Conservation (phyloP, 306 rosid genomes). For the Gastrolobium bilobum region DNA sequence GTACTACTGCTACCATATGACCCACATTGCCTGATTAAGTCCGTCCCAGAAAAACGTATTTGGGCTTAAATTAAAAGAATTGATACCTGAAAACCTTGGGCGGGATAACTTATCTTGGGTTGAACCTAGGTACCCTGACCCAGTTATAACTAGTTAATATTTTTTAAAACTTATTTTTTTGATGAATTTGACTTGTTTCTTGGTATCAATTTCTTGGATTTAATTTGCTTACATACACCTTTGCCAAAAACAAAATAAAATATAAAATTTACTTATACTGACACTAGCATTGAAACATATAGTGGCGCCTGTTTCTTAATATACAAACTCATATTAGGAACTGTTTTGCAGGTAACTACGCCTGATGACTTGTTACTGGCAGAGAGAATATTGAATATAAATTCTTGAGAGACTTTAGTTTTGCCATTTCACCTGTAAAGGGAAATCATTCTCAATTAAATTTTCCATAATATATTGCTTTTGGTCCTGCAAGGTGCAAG, state of each 20-base stretch:
- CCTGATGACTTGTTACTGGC: slow-evolving; percentile 94
- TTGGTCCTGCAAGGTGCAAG: slow-evolving; percentile 31
- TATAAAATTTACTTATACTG: not conserved
- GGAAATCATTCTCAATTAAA: slow-evolving; percentile 8
- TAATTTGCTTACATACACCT: not conserved
- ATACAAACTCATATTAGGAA: slow-evolving; percentile 19
- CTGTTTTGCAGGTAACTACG: slow-evolving; percentile 87
- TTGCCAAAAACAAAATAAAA: not conserved
- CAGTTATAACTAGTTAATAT: not conserved
- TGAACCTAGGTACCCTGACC: not conserved
- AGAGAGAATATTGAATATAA: slow-evolving; percentile 79
- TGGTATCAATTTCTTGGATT: not conserved
- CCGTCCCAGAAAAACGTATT: not conserved
- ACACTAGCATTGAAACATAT: slow-evolving; percentile 14
- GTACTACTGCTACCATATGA: not conserved
- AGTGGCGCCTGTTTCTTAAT: slow-evolving; percentile 22
- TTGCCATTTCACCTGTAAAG: slow-evolving; percentile 41
- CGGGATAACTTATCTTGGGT: not conserved
- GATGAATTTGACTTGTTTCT: not conserved
- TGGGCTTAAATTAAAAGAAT: not conserved
- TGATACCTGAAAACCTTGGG: not conserved
- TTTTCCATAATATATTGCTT: slow-evolving; percentile 14
- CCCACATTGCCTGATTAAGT: not conserved
- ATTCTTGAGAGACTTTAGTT: slow-evolving; percentile 49
- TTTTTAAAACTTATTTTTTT: not conserved